Conservation (phyloP, 495 filamentous ascomycete species). For the Trichoderma gamsii region DNA sequence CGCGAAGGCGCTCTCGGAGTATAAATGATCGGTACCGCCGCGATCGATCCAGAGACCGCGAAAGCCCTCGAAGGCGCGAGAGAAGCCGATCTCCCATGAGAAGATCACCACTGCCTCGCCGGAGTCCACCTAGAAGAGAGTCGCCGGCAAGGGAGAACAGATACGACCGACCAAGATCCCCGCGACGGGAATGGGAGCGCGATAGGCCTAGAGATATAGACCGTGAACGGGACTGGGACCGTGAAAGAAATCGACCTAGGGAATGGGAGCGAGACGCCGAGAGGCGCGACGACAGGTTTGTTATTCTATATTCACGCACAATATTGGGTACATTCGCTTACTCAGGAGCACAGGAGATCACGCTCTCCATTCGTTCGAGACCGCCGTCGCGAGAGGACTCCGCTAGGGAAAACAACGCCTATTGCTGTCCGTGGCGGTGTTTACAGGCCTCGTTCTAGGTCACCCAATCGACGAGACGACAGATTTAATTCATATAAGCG, state of each 20-base stretch:
- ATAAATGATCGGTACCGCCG: slow-evolving; percentile 14
- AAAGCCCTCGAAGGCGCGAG: slow-evolving; percentile 22
- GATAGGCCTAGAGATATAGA: slow-evolving; percentile 21
- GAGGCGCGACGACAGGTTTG: slow-evolving; percentile 14
- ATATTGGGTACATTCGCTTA: background rate
- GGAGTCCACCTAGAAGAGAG: slow-evolving; percentile 18
- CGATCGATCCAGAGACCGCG: slow-evolving; percentile 21
- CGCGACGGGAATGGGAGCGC: slow-evolving; percentile 25
- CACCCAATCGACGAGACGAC: slow-evolving; percentile 41
- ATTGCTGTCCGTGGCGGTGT: slow-evolving; percentile 26
- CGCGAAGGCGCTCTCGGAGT: slow-evolving; percentile 15
- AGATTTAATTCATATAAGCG: slow-evolving; percentile 35
- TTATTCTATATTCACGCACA: background rate
- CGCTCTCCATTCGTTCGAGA: slow-evolving; percentile 43
- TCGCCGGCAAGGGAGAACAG: slow-evolving; percentile 18
- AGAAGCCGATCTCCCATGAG: slow-evolving; percentile 32
- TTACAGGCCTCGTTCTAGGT: slow-evolving; percentile 36
- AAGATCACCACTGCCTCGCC: slow-evolving; percentile 30
- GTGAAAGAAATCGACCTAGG: background rate
- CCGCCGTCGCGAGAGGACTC: slow-evolving; percentile 33
- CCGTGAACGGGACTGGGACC: slow-evolving; percentile 16
- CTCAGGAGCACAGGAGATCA: slow-evolving; percentile 26
- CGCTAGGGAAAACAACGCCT: slow-evolving; percentile 34
- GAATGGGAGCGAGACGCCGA: slow-evolving; percentile 8
- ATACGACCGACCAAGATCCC: slow-evolving; percentile 30